Percentiles rank a stretch among this genome's conserved stretches.
These are phyloP conservation scores for Hirschioporus abietinus DNA, from an alignment of 768 basidiomycete genomes.

Conservation along the genomic window DNA sequence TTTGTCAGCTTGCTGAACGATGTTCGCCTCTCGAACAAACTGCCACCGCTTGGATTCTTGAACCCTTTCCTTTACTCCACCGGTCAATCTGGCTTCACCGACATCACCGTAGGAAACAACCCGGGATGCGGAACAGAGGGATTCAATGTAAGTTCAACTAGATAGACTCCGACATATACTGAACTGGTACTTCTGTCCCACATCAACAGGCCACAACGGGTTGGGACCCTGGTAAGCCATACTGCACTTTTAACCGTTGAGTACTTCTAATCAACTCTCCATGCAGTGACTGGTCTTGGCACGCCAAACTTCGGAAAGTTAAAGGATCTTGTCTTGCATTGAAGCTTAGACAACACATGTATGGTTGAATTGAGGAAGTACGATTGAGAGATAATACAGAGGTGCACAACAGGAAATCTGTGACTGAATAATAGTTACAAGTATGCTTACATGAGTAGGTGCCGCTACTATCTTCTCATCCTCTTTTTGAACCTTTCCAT, in stretches of 20 bases:
- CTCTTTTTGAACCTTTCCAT: slow-evolving; percentile 98
- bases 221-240: slow-evolving; percentile 51
- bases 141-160: slow-evolving; percentile 46
- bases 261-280: neutral
- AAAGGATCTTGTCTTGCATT: slow-evolving; percentile 29
- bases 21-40: slow-evolving; percentile 39
- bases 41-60: slow-evolving; percentile 54
- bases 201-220: slow-evolving; percentile 46
- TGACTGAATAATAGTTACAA: neutral
- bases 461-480: slow-evolving; percentile 58
- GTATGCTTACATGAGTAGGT: slow-evolving; percentile 5
- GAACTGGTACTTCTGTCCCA: neutral
- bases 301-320: slow-evolving; percentile 49
- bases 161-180: neutral
- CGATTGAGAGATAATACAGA: neutral
- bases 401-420: neutral
- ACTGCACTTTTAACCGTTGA: neutral
- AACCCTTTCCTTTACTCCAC: slow-evolving; percentile 54
- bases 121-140: slow-evolving; percentile 58
- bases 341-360: neutral
- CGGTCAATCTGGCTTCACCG: slow-evolving; percentile 43
- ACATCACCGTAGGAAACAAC: slow-evolving; percentile 54
- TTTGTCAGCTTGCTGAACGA: slow-evolving; percentile 44
- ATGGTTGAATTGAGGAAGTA: neutral
- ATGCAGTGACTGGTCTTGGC: slow-evolving; percentile 47